Percentiles rank a stretch among this genome's conserved stretches.
Conservation (phyloP, 768 basidiomycete species). For the Serendipita sp. region DNA sequence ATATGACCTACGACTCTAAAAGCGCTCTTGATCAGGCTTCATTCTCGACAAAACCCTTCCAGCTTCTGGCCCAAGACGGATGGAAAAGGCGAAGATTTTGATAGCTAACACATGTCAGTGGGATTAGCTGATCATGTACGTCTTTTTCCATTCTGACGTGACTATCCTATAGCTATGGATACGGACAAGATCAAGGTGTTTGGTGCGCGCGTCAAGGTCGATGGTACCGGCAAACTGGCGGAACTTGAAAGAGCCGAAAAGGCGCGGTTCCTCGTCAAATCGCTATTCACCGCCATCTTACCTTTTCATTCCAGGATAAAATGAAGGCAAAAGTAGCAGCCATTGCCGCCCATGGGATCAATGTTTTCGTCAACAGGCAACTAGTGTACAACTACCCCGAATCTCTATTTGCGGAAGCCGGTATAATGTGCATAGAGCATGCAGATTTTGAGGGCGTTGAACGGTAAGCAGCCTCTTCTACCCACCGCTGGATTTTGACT, state of each 20-base stretch:
- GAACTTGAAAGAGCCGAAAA: constrained; percentile 94
- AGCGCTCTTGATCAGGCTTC: constrained; percentile 47
- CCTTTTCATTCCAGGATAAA: constrained; percentile 59
- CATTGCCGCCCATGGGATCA: constrained; percentile 90
- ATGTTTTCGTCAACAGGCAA: constrained; percentile 94
- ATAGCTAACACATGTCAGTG: constrained; percentile 99
- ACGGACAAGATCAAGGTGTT: constrained; percentile 99
- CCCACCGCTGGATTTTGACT: not conserved
- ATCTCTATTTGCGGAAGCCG: constrained; percentile 78
- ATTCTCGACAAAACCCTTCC: constrained; percentile 94
- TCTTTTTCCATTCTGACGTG: not conserved
- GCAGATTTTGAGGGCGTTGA: constrained; percentile 99
- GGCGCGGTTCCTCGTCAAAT: constrained; percentile 26
- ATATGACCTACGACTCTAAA: no score
- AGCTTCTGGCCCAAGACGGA: constrained; percentile 83
- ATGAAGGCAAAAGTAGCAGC: constrained; percentile 97
- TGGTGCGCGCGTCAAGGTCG: constrained; percentile 90
- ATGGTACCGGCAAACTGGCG: constrained; percentile 89
- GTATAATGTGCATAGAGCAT: constrained; percentile 93
- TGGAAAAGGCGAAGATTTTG: constrained; percentile 89
- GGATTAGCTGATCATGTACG: no score
- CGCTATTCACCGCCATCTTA: not conserved
- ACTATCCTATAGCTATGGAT: constrained; percentile 70
- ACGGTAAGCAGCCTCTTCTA: constrained; percentile 24
- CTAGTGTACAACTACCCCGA: constrained; percentile 99